These are phyloP conservation scores for Penicillium antarcticum DNA, from an alignment of 495 filamentous ascomycete genomes.

Conservation along the genomic window DNA sequence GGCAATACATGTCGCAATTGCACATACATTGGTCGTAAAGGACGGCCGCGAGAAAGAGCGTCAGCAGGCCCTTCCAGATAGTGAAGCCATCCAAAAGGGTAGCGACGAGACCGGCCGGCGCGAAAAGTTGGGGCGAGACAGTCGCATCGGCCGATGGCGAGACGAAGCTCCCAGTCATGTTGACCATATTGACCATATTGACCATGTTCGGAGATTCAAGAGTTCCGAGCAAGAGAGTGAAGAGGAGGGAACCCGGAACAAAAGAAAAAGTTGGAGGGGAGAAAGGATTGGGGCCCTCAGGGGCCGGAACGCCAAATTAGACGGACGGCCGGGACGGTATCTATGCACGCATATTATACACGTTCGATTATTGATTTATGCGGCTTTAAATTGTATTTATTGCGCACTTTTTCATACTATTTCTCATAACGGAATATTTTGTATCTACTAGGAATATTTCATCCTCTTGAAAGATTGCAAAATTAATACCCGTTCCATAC, in stretches of 20 bases:
- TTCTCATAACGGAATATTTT: no score
- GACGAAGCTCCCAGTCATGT: conserved; percentile 66
- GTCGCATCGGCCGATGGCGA: conserved; percentile 72
- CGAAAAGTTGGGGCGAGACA: conserved; percentile 45
- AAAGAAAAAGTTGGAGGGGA: conserved; percentile 12
- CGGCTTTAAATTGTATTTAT: no score
- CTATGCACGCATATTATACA: not conserved
- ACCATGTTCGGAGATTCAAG: not conserved
- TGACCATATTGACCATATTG: conserved; percentile 47
- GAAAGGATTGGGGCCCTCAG: conserved; percentile 20
- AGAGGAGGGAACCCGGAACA: conserved; percentile 1
- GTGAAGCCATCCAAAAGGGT: conserved; percentile 54
- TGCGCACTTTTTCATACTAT: no score
- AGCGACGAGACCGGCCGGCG: conserved; percentile 38
- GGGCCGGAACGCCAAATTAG: conserved; percentile 23
- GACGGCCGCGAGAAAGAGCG: conserved; percentile 65
- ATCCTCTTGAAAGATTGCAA: no score
- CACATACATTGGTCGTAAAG: conserved; percentile 82
- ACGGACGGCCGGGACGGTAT: not conserved
- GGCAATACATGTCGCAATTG: not conserved
- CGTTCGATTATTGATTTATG: no score
- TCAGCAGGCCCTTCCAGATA: conserved; percentile 60
- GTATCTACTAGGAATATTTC: no score
- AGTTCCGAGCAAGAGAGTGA: not conserved
- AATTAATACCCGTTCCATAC: no score